Evolutionary conservation across 768 basidiomycete species (phyloP), one percentile per base, ranked within the genome.

Genomic region (Termitomyces sp.): DNA sequence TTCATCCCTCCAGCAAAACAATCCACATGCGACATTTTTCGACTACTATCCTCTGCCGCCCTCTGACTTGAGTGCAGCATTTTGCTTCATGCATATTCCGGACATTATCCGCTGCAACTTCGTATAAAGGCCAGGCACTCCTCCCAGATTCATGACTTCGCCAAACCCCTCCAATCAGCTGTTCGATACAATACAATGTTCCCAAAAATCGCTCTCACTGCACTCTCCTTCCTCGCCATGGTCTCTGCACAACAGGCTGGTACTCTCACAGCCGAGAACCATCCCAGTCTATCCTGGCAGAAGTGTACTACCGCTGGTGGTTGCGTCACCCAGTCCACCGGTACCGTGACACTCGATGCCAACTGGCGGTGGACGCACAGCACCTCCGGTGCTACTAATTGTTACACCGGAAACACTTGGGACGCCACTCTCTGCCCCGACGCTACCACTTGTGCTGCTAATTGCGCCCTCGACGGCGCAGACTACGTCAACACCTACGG

Each of bases 341-440:
- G 71, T 9, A 49, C 68, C 31, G 72, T 84, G 63, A 75, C 77
- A 45, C 76, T 84, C 67, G 82, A 83, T 68, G 63, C 77, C 59
- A 82, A 82, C 75, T 83, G 81, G 81, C 79, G 82, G 59, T 83
- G 79, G 80, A 65, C 78, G 45, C 78, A 80, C 69, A 64, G 65
- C 48, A 71, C 69, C 58, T 63, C 60, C 48, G 65, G 66, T 40
- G 68, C 72, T 69, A 72, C 69, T 56, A 75, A 75, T 69, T 77
- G 82, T 65, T 82, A 83, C 75, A 81, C 77, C 60, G 82, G 82
- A 37, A 37, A 37, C 35, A 37, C 35, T 5, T 37, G 35, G 35
- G 35, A 37, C 35, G 12, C 35, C 14, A 37, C 35, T 16, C 35
- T 37, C 35, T 37, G 35, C 35, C 35, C 35, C 16, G 35, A 37